These are phyloP conservation scores for Populus trichocarpa DNA, from an alignment of 441 rosid species.

Conservation along the genomic window DNA sequence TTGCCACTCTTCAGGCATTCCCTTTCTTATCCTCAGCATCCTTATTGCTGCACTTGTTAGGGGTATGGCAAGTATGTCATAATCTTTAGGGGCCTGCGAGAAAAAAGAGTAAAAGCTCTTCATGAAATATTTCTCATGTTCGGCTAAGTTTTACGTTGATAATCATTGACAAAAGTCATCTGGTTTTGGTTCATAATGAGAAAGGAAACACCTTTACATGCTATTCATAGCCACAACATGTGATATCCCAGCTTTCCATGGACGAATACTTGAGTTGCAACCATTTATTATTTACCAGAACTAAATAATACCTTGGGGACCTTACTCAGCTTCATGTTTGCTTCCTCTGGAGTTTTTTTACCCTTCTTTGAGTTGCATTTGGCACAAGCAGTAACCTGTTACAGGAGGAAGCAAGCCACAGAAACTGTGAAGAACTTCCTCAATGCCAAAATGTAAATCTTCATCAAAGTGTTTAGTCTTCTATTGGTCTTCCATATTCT, in stretches of 20 bases:
- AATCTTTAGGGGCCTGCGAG: constrained; percentile 80
- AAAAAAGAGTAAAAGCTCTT: constrained; percentile 3
- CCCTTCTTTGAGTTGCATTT: constrained; percentile 90
- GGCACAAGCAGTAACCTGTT: constrained; percentile 85
- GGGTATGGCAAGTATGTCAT: constrained; percentile 78
- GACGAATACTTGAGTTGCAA: not conserved
- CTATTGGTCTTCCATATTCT: not conserved
- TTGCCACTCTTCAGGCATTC: constrained; percentile 84
- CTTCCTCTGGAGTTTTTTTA: constrained; percentile 69
- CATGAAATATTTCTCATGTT: not conserved
- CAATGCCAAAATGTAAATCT: not conserved
- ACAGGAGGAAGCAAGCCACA: constrained; percentile 9
- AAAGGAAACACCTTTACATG: not conserved
- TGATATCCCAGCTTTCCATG: not conserved
- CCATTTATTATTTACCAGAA: not conserved
- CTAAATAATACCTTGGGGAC: constrained; percentile 60
- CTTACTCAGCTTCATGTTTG: constrained; percentile 69
- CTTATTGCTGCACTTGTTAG: constrained; percentile 61
- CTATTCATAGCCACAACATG: not conserved
- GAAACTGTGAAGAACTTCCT: not conserved
- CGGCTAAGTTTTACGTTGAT: not conserved
- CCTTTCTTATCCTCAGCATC: constrained; percentile 58
- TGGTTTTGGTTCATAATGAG: not conserved
- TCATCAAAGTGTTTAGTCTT: not conserved
- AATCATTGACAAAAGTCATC: not conserved